A percentile compares a stretch with the other conserved stretches of the same genome.
Conservation (phyloP, 768 basidiomycete species). For the Pleurotus ostreatus region DNA sequence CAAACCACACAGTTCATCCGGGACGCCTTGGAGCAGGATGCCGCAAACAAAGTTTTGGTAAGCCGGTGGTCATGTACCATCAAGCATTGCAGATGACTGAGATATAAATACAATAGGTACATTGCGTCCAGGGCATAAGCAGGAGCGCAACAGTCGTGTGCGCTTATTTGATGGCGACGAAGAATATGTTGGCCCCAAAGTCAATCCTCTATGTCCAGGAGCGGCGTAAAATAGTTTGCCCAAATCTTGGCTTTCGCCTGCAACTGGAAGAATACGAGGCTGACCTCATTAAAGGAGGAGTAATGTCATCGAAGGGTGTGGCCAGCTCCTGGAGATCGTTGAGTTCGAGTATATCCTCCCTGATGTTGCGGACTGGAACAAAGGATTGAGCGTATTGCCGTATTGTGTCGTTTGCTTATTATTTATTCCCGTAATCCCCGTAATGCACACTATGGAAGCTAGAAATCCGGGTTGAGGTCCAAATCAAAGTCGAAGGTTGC, state of each 20-base stretch:
- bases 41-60: conserved; percentile 45
- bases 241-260: conserved; percentile 62
- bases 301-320: too few species aligned
- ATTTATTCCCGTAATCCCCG: neutral
- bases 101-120: conserved; percentile 44
- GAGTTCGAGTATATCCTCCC: too few species aligned
- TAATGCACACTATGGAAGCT: conserved; percentile 9
- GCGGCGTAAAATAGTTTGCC: conserved; percentile 56
- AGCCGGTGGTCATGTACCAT: conserved; percentile 15
- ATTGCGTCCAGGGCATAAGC: conserved; percentile 74
- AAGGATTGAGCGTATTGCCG: too few species aligned
- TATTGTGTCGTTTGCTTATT: too few species aligned
- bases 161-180: conserved; percentile 61
- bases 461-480: conserved; percentile 82
- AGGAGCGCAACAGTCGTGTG: conserved; percentile 73
- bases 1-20: conserved; percentile 50
- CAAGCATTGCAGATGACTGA: neutral
- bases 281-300: neutral
- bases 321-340: too few species aligned
- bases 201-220: conserved; percentile 52
- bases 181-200: conserved; percentile 45
- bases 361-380: too few species aligned
- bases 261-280: conserved; percentile 46
- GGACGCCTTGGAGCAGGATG: conserved; percentile 39
- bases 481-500: conserved; percentile 77